Conservation (phyloP, 2,329 filamentous ascomycete genomes). For the Cercospora brassicicola region DNA sequence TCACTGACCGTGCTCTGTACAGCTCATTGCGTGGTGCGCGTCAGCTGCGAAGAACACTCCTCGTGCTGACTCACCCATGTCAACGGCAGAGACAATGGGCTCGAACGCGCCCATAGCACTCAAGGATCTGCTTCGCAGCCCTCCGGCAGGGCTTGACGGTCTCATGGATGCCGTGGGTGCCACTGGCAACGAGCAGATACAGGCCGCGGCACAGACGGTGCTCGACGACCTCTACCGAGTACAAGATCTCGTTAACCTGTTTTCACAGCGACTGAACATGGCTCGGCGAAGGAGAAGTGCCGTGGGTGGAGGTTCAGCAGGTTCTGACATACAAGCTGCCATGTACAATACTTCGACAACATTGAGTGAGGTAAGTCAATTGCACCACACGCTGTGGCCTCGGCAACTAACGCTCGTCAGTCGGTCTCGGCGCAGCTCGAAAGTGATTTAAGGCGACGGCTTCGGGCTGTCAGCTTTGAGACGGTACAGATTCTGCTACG, state of each 20-base stretch:
- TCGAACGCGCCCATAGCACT: neutral
- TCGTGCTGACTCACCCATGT: constrained; percentile 4
- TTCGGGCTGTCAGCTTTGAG: constrained; percentile 9
- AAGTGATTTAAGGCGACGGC: constrained; percentile 8
- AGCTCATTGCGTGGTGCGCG: constrained; percentile 13
- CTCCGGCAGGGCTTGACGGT: constrained; percentile 2
- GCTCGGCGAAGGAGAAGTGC: constrained; percentile 7
- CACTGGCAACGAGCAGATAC: neutral
- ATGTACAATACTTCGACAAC: constrained; percentile 10
- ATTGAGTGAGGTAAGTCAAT: constrained; percentile 3
- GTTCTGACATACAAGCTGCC: constrained; percentile 5
- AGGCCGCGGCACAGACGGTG: constrained; percentile 4
- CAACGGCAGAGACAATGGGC: neutral
- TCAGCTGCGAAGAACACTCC: constrained; percentile 8
- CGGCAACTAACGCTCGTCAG: neutral
- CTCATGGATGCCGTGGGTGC: neutral
- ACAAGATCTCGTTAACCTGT: constrained; percentile 7
- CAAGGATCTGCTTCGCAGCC: constrained; percentile 5
- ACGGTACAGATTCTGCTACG: constrained; percentile 9
- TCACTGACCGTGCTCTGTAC: neutral
- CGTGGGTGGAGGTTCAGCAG: neutral
- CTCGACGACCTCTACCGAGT: constrained; percentile 10
- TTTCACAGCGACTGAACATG: constrained; percentile 6
- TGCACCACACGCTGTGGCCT: neutral
- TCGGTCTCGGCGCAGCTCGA: constrained; percentile 7